These are phyloP conservation scores for Cyclospora cayetanensis DNA, from an alignment of 169 alveolate species.

Conservation along the genomic window DNA sequence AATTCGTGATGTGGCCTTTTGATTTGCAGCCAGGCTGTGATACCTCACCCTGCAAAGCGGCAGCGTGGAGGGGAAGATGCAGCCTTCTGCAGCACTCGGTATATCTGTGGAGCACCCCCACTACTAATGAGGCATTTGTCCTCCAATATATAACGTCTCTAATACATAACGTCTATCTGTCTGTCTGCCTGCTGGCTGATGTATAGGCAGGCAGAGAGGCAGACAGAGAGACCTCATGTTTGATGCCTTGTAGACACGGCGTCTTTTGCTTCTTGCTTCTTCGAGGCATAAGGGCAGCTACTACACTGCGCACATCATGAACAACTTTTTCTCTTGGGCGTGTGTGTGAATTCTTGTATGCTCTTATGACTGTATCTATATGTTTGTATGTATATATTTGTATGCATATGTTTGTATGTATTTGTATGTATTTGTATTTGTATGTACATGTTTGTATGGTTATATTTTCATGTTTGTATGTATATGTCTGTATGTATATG, in stretches of 20 bases:
- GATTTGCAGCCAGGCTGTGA: too few species aligned
- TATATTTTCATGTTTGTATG: background rate
- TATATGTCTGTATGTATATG: background rate
- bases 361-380: background rate
- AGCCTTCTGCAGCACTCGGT: background rate
- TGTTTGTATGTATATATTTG: background rate
- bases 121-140: background rate
- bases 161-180: background rate
- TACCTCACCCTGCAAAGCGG: constrained; percentile 39
- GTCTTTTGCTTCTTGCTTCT: background rate
- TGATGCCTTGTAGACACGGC: background rate
- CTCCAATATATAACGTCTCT: background rate
- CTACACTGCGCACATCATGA: background rate
- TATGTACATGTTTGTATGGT: background rate
- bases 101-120: background rate
- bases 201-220: background rate
- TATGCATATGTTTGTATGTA: background rate
- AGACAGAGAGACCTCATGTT: background rate
- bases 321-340: background rate
- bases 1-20: too few species aligned
- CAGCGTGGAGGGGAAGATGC: constrained; percentile 45
- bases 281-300: background rate
- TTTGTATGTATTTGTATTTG: background rate
- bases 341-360: background rate
- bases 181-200: background rate